Evolutionary conservation across 345 rosid genomes (phyloP), one percentile per base, ranked within the genome.

Genomic region (Garcia nutans): DNA sequence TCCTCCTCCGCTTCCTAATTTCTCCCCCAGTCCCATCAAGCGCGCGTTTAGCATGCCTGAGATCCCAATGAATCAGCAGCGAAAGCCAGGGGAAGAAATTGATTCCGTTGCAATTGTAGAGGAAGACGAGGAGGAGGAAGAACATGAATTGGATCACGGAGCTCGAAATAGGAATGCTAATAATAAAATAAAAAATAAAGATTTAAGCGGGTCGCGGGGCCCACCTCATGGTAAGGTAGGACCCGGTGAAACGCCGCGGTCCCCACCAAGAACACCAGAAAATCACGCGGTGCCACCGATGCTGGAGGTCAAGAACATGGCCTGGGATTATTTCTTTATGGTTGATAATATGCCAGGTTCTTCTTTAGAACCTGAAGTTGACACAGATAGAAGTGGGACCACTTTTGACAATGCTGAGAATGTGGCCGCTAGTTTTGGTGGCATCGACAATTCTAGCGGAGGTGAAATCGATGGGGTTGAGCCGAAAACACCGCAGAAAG

Each of bases 21-120:
- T 87, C 86, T 87, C 96, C 16, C 97, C 99, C 10, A 90, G 90
- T 65, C 97, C 97, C 54, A 86, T 93, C 69, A 88, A 87, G 76
- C 86, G 97, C 11, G 81, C 95, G 10, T 59, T 76, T 47, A 96
- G 93, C 80, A 68, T 96, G 95, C 98, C 98, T 5, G 71, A 80
- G 41, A 79, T 82, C 47, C 83, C 85, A 1, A 49, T 67, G 75
- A 88, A 85, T 80, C 70, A 62, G 84, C 68, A 59, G 6, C 52
- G 65, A 66, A 79, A 73, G 68, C 59, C 26, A 22, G 52, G 70
- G 13, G 74, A 23, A 63, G 79, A 84, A 45, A 37, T 79, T 8
- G 93, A 85, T 76, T 74, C 87, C 0, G 52, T 80, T 65, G 75
- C 88, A 59, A 89, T 87, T 54, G 83, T 52, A 0, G 90, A 84